Evolutionary conservation across 225 moss, liverwort and hornwort species (phyloP), one percentile per base, ranked within the genome.

Genomic region (Marchantia polymorpha): DNA sequence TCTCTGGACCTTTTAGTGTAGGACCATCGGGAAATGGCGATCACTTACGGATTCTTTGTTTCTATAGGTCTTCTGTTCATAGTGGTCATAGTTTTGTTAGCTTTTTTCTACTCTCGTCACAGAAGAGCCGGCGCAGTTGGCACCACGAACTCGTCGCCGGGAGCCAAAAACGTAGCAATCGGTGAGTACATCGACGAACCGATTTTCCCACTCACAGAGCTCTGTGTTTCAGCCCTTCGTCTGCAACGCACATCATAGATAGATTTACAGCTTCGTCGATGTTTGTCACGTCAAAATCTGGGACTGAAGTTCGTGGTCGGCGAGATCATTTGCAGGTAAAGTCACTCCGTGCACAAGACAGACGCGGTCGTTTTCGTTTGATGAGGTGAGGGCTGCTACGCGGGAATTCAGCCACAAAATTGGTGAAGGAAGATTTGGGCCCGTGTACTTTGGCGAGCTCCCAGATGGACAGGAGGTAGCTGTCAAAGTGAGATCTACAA

Each of bases 351-450:
- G 48, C 46, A 64, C 63, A 49, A 64, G 47, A 17, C 23, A 77
- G 64, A 77, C 77, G 27, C 46, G 64, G 29, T 49, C 64, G 12
- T 77, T 77, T 52, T 64, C 77, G 22, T 76, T 76, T 25, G 76
- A 77, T 8, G 69, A 82, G 48, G 69, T 77, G 13, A 66, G 54
- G 50, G 51, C 52, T 16, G 69, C 69, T 19, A 82, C 82, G 23
- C 13, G 55, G 6, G 69, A 77, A 69, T 77, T 82, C 50, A 60
- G 68, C 49, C 69, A 48, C 26, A 82, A 82, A 66, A 82, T 82
- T 71, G 82, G 82, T 60, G 82, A 77, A 59, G 82, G 82, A 77
- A 46, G 76, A 3, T 82, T 82, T 27, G 82, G 82, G 14, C 56
- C 77, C 7, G 82, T 82, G 48, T 82, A 76, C 73, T 65, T 59